Conservation (phyloP, 2,329 filamentous ascomycete genomes). For the Niveomyces coronatus region DNA sequence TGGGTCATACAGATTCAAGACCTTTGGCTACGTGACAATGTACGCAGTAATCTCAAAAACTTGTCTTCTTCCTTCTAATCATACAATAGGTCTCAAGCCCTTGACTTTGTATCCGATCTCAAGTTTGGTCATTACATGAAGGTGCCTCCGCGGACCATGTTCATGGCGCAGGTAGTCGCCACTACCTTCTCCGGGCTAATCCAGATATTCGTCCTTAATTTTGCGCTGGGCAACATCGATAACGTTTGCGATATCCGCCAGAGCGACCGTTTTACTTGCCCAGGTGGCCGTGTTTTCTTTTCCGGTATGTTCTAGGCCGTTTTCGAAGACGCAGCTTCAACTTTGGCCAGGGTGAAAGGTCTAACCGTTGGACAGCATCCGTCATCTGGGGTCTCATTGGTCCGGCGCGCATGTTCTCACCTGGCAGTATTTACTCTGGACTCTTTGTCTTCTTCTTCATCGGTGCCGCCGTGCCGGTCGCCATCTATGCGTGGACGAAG, state of each 20-base stretch:
- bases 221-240: constrained; percentile 49
- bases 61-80: too few species aligned
- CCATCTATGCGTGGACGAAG: constrained; percentile 39
- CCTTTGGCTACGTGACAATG: constrained; percentile 53
- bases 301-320: constrained; percentile 30
- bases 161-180: constrained; percentile 54
- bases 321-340: too few species aligned
- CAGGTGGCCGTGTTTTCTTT: constrained; percentile 54
- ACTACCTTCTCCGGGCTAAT: constrained; percentile 57
- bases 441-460: constrained; percentile 51
- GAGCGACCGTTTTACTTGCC: constrained; percentile 50
- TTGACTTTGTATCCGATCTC: constrained; percentile 54
- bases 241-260: constrained; percentile 51
- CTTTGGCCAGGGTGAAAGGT: too few species aligned
- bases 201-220: constrained; percentile 54
- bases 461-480: constrained; percentile 42
- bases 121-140: constrained; percentile 69
- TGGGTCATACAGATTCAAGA: constrained; percentile 43
- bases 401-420: constrained; percentile 52
- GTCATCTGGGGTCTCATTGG: constrained; percentile 61
- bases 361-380: too few species aligned
- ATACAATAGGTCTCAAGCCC: constrained; percentile 41
- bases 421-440: constrained; percentile 49
- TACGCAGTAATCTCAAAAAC: constrained; percentile 9
- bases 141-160: constrained; percentile 56